Evolutionary conservation across 2,329 filamentous ascomycete species (phyloP).

Genomic region (Monascus ruber): DNA sequence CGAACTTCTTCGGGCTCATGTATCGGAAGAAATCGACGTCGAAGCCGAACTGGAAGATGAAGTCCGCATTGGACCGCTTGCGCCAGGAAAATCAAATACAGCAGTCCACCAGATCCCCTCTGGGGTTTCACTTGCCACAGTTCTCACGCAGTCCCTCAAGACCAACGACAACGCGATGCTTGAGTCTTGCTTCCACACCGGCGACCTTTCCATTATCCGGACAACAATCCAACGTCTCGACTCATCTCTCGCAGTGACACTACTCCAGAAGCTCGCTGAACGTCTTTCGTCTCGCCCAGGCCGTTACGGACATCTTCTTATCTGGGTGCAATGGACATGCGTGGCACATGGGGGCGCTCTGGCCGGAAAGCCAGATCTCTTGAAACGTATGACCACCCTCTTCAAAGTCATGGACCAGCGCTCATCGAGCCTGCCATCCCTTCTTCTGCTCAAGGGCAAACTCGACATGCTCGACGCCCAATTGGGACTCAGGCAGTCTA

Average conservation of each 20-base stretch:
- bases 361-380: slow-evolving; percentile 71
- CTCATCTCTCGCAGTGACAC: slow-evolving; percentile 63
- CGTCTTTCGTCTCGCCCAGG: slow-evolving; percentile 79
- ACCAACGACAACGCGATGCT: slow-evolving; percentile 85
- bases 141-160: slow-evolving; percentile 84
- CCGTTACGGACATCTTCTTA: slow-evolving; percentile 77
- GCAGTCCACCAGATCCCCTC: slow-evolving; percentile 49
- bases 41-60: slow-evolving; percentile 37
- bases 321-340: slow-evolving; percentile 93
- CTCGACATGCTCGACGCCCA: slow-evolving; percentile 89
- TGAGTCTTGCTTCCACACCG: slow-evolving; percentile 80
- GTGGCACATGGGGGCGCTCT: slow-evolving; percentile 86
- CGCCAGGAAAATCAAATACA: slow-evolving; percentile 34
- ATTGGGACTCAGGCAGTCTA: slow-evolving; percentile 63
- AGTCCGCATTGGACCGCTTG: slow-evolving; percentile 32
- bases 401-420: slow-evolving; percentile 82
- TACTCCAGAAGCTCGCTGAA: slow-evolving; percentile 77
- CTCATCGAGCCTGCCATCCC: slow-evolving; percentile 65
- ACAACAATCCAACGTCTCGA: slow-evolving; percentile 85
- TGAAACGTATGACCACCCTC: slow-evolving; percentile 64
- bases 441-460: slow-evolving; percentile 86
- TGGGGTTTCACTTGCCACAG: slow-evolving; percentile 73
- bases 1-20: slow-evolving; percentile 62
- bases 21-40: slow-evolving; percentile 66
- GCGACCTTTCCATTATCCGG: slow-evolving; percentile 64